Evolutionary conservation across 2,329 filamentous ascomycete genomes (phyloP).

Genomic region (Fusarium napiforme): DNA sequence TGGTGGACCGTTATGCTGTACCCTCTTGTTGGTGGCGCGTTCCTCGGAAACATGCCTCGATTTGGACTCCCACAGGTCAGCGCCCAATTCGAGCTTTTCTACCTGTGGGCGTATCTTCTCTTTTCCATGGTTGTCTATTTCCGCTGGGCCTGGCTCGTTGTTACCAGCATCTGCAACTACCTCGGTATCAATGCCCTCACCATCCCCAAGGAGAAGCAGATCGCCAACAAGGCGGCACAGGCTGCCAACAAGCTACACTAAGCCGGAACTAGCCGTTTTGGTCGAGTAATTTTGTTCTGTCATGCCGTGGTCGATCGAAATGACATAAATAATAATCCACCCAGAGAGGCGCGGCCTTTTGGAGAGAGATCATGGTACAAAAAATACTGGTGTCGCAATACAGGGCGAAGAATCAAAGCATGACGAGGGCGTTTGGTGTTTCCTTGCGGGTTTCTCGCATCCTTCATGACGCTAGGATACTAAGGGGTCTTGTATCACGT

Average conservation of each 20-base stretch:
- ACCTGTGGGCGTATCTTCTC: constrained; percentile 84
- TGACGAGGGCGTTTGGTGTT: constrained; percentile 45
- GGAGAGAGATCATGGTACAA: constrained; percentile 16
- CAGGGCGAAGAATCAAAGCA: constrained; percentile 33
- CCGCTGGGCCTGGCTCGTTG: constrained; percentile 91
- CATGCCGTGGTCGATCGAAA: constrained; percentile 8
- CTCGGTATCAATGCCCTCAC: constrained; percentile 95
- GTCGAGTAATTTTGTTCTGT: neutral
- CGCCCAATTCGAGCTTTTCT: constrained; percentile 76
- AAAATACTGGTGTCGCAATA: constrained; percentile 29
- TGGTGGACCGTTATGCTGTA: constrained; percentile 94
- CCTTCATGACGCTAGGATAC: constrained; percentile 34
- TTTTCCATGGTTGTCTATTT: constrained; percentile 90
- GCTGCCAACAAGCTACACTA: constrained; percentile 52
- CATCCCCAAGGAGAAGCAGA: constrained; percentile 74
- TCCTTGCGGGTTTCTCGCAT: constrained; percentile 37
- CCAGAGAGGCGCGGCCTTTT: constrained; percentile 32
- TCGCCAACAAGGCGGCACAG: constrained; percentile 61
- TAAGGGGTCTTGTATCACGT: constrained; percentile 14
- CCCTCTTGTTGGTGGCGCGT: constrained; percentile 85
- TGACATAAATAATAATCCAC: constrained; percentile 20
- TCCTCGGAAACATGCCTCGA: constrained; percentile 83
- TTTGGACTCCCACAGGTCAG: constrained; percentile 77
- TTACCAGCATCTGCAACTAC: constrained; percentile 90
- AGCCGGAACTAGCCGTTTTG: neutral